Evolutionary conservation across 2,329 filamentous ascomycete species (phyloP).

Genomic region (Aureobasidium sp.): DNA sequence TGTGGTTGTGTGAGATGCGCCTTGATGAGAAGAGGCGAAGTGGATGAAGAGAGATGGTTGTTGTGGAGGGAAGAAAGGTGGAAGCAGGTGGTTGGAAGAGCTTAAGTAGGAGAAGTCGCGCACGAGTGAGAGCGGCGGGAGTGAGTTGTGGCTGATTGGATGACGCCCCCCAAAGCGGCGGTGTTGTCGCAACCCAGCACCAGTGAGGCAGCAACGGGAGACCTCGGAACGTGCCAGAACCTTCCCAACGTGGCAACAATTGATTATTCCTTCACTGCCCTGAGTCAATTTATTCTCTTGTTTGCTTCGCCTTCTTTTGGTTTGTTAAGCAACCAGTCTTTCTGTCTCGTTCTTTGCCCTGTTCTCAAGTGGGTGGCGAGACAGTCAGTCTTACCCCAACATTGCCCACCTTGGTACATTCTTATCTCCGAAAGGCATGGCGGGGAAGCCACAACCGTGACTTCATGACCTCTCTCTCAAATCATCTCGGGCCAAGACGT

Average conservation of each 20-base stretch:
- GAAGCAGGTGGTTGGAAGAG: constrained; percentile 4
- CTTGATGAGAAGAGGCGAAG: constrained; percentile 2
- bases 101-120: constrained; percentile 5
- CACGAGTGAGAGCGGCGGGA: constrained; percentile 7
- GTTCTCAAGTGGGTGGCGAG: constrained; percentile 4
- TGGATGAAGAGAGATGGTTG: constrained; percentile 1
- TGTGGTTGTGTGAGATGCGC: constrained; percentile 16
- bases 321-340: neutral
- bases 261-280: neutral
- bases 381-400: neutral
- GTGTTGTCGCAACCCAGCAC: constrained; percentile 10
- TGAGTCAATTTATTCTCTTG: neutral
- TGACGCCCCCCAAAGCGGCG: neutral
- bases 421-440: constrained; percentile 12
- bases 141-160: constrained; percentile 15
- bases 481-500: constrained; percentile 1
- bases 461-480: neutral
- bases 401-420: constrained; percentile 10
- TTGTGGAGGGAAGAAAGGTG: neutral
- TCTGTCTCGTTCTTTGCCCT: constrained; percentile 3
- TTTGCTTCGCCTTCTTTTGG: neutral
- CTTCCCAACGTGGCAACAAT: constrained; percentile 8
- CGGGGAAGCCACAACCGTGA: constrained; percentile 11
- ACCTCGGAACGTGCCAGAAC: constrained; percentile 13
- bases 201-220: constrained; percentile 12